phyloP scores from a whole-genome alignment of 352 stramenopile species.

The Blastocystis sp. region DNA sequence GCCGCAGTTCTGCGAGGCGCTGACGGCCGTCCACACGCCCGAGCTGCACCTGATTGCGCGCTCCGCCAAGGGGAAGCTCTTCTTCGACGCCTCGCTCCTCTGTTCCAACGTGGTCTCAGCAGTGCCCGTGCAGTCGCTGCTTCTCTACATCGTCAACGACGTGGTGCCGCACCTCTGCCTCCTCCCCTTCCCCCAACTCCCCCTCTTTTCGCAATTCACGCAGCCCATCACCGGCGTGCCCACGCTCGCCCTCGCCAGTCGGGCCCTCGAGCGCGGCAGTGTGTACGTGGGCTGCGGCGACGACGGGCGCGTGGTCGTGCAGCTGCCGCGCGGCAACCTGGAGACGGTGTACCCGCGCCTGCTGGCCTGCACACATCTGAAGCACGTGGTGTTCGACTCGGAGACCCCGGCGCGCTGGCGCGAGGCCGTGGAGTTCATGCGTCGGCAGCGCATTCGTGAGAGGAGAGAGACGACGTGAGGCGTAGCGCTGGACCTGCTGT shows the following conservation, averaged over 20 bases:
- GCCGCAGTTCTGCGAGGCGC: neutral
- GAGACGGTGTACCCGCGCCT: constrained; percentile 50
- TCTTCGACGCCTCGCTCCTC: neutral
- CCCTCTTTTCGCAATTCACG: neutral
- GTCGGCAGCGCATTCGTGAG: constrained; percentile 61
- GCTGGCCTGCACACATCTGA: constrained; percentile 25
- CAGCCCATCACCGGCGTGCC: constrained; percentile 1
- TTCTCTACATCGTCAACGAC: constrained; percentile 64
- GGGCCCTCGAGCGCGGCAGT: constrained; percentile 39
- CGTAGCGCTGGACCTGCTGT: constrained; percentile 52
- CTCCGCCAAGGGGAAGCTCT: constrained; percentile 23
- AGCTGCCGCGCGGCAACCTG: constrained; percentile 51
- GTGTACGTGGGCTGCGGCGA: constrained; percentile 1
- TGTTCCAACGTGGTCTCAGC: constrained; percentile 30
- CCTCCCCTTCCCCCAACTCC: constrained; percentile 17
- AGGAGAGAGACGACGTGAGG: neutral
- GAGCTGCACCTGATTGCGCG: constrained; percentile 10
- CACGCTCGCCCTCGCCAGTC: neutral
- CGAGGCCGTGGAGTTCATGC: constrained; percentile 47
- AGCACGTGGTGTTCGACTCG: constrained; percentile 15
- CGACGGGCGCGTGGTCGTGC: constrained; percentile 43
- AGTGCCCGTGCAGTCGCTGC: neutral
- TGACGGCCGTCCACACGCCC: neutral
- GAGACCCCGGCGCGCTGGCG: neutral
- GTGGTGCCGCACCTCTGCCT: constrained; percentile 26